Conservation (phyloP, 148 eudicot genomes). For the Heliosperma pusillum region DNA sequence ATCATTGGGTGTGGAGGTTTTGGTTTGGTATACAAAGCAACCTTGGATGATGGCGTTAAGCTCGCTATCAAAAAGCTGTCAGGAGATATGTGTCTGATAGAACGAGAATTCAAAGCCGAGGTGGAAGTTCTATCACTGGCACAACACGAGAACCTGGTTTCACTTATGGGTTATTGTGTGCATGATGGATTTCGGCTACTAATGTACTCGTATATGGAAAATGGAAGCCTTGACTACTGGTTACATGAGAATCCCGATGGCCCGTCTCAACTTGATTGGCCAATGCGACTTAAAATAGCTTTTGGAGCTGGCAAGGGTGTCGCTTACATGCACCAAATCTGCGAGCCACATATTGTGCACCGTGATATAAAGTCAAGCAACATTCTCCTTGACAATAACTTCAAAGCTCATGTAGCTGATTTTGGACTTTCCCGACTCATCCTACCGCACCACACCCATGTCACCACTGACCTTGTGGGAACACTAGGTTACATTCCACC, state of each 20-base stretch:
- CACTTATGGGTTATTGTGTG: slow-evolving; percentile 79
- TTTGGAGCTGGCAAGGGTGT: slow-evolving; percentile 74
- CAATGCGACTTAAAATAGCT: slow-evolving; percentile 59
- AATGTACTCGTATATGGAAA: slow-evolving; percentile 87
- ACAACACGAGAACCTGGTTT: slow-evolving; percentile 73
- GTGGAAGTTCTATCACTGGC: slow-evolving; percentile 85
- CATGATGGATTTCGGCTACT: slow-evolving; percentile 70
- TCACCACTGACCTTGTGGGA: slow-evolving; percentile 89
- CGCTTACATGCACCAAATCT: slow-evolving; percentile 86
- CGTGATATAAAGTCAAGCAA: slow-evolving; percentile 93
- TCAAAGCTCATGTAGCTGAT: slow-evolving; percentile 88
- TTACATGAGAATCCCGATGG: slow-evolving; percentile 80
- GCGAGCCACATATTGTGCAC: slow-evolving; percentile 92
- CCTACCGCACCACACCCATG: slow-evolving; percentile 79
- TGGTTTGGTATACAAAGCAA: slow-evolving; percentile 90
- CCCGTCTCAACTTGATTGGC: slow-evolving; percentile 74
- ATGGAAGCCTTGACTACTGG: slow-evolving; percentile 95
- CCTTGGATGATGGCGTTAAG: slow-evolving; percentile 55
- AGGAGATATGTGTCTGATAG: slow-evolving; percentile 91
- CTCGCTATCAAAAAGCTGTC: slow-evolving; percentile 87
- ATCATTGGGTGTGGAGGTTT: slow-evolving; percentile 95
- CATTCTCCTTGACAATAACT: slow-evolving; percentile 80
- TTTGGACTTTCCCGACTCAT: slow-evolving; percentile 82
- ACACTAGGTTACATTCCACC: slow-evolving; percentile 96
- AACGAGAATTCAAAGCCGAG: slow-evolving; percentile 89